Conservation (phyloP, 1,284 basidiomycete genomes). For the Pascua guehoae region DNA sequence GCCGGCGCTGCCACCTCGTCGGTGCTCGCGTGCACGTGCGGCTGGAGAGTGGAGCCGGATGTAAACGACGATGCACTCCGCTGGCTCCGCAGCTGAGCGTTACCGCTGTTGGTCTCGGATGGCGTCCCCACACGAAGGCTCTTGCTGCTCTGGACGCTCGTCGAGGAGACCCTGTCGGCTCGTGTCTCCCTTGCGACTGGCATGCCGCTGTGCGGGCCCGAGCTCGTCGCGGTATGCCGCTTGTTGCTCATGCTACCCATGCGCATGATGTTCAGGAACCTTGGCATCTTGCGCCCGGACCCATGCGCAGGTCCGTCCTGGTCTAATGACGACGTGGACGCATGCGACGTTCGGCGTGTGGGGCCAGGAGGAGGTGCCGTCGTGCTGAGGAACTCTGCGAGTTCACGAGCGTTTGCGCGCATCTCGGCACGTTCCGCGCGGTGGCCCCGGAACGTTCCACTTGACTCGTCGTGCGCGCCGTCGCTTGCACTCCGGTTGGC, state of each 20-base stretch:
- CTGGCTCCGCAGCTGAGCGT: slow-evolving; percentile 3
- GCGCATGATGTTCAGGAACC: slow-evolving; percentile 11
- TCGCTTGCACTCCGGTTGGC: slow-evolving; percentile 9
- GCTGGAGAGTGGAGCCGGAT: slow-evolving; percentile 2
- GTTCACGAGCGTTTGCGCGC: slow-evolving; percentile 29
- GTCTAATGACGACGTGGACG: too few species aligned
- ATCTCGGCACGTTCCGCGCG: slow-evolving; percentile 5
- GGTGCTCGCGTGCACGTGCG: background rate
- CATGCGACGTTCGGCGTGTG: too few species aligned
- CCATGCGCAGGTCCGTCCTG: too few species aligned
- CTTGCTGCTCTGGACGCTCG: too few species aligned
- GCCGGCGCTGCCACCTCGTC: background rate
- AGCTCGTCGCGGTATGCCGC: too few species aligned
- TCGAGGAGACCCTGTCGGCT: too few species aligned
- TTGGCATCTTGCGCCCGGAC: background rate
- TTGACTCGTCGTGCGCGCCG: slow-evolving; percentile 3
- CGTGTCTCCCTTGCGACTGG: too few species aligned
- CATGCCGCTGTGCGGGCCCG: too few species aligned
- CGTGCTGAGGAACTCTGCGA: slow-evolving; percentile 40
- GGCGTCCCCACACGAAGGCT: too few species aligned
- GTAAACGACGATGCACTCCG: slow-evolving; percentile 7
- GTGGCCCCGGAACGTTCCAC: background rate
- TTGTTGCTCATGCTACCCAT: background rate
- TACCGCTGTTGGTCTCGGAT: too few species aligned
- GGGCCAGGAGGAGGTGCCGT: slow-evolving; percentile 20